These are phyloP conservation scores for Chenopodium formosanum DNA, from an alignment of 148 eudicot genomes.

Conservation along the genomic window DNA sequence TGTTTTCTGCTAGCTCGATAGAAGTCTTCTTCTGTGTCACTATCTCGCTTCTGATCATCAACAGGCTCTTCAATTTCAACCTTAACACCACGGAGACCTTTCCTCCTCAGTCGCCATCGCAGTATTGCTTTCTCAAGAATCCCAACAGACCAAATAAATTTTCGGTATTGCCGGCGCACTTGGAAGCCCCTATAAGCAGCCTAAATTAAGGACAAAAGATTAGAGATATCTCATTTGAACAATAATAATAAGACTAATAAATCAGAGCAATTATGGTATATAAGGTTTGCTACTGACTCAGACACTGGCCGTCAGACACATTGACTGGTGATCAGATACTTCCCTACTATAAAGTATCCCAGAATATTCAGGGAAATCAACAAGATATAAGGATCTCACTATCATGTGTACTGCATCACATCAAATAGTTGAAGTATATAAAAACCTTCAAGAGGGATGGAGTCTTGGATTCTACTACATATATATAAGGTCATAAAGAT, in stretches of 20 bases:
- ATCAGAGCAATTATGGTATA: background rate
- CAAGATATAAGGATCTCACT: background rate
- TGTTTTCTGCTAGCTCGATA: slow-evolving; percentile 78
- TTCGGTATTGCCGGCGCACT: slow-evolving; percentile 67
- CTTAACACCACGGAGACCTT: slow-evolving; percentile 77
- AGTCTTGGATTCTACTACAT: background rate
- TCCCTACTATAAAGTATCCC: background rate
- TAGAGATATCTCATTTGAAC: background rate
- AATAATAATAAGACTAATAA: background rate
- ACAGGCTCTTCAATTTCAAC: slow-evolving; percentile 40
- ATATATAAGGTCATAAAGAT: background rate
- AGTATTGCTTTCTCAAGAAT: slow-evolving; percentile 85
- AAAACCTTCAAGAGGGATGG: background rate
- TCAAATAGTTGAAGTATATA: background rate
- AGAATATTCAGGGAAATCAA: background rate
- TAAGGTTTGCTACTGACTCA: background rate
- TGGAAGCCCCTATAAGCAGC: slow-evolving; percentile 75
- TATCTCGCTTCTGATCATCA: slow-evolving; percentile 38
- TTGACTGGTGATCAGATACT: background rate
- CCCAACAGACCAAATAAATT: slow-evolving; percentile 87
- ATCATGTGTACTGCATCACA: background rate
- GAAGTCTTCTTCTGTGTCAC: slow-evolving; percentile 75
- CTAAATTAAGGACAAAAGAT: slow-evolving; percentile 33
- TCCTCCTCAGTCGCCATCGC: slow-evolving; percentile 82
- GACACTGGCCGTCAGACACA: background rate